Conservation (phyloP, 2,329 filamentous ascomycete genomes). For the Exophiala aquamarina region DNA sequence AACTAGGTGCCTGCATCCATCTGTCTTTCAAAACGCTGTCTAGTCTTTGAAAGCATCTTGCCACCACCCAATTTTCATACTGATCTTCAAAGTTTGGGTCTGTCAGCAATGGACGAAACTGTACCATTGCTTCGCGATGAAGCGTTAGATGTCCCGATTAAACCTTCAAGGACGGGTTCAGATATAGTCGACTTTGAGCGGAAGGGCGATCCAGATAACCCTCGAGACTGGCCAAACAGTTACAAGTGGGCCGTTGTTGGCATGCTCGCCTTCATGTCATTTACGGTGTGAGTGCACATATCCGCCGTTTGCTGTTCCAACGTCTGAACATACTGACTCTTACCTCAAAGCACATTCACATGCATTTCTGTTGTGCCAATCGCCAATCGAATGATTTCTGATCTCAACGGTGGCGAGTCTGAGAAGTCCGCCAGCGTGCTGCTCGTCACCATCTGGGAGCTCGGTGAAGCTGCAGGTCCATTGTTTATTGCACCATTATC, state of each 20-base stretch:
- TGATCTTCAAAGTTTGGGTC: too few species aligned
- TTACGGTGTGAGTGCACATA: conserved; percentile 22
- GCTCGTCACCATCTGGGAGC: conserved; percentile 51
- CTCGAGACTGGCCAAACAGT: conserved; percentile 24
- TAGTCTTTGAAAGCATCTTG: too few species aligned
- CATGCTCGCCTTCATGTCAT: conserved; percentile 26
- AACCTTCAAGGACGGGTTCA: conserved; percentile 2
- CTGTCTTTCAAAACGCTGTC: too few species aligned
- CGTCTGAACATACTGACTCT: conserved; percentile 1
- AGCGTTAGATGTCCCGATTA: conserved; percentile 1
- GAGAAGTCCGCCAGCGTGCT: conserved; percentile 52
- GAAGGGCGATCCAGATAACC: conserved; percentile 27
- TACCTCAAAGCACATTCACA: conserved; percentile 52
- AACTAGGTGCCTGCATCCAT: too few species aligned
- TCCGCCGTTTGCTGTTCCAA: neutral
- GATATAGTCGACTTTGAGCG: conserved; percentile 26
- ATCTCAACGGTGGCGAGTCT: conserved; percentile 38
- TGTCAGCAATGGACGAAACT: conserved; percentile 18
- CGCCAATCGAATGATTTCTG: conserved; percentile 51
- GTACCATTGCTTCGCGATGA: conserved; percentile 15
- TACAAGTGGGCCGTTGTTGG: conserved; percentile 28
- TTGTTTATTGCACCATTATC: conserved; percentile 47
- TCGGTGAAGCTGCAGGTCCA: conserved; percentile 49
- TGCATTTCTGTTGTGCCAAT: conserved; percentile 59
- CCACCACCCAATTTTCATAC: too few species aligned